Conservation (phyloP, 306 rosid genomes). For the Acmispon strigosus region DNA sequence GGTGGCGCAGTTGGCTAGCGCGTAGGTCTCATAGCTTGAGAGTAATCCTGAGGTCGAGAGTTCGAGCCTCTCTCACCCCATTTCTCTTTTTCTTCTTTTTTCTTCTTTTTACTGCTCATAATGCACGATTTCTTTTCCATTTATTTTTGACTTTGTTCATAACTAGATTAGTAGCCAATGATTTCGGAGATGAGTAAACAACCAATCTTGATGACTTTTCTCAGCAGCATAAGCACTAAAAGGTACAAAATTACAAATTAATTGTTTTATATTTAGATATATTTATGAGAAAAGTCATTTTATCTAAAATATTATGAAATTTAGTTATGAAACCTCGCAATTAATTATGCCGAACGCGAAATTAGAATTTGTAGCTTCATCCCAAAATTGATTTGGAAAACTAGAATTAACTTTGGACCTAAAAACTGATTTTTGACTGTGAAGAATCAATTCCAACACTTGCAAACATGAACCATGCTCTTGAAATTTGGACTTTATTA, state of each 20-base stretch:
- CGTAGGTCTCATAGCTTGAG: slow-evolving; percentile 72
- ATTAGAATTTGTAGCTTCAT: too few species aligned
- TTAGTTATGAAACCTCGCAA: too few species aligned
- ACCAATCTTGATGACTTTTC: background rate
- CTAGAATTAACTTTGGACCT: too few species aligned
- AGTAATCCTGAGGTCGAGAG: slow-evolving; percentile 71
- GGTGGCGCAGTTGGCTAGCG: slow-evolving; percentile 90
- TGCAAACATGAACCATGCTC: background rate
- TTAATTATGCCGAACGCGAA: too few species aligned
- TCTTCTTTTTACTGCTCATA: background rate
- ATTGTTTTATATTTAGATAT: too few species aligned
- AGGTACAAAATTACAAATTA: background rate
- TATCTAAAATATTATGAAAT: too few species aligned
- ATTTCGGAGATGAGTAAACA: background rate
- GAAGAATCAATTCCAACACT: background rate
- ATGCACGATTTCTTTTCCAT: background rate
- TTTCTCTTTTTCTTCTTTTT: fast-evolving
- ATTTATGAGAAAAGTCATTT: too few species aligned
- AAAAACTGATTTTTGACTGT: too few species aligned
- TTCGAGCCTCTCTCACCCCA: slow-evolving; percentile 76
- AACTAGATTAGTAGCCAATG: background rate
- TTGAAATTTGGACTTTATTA: slow-evolving; percentile 5
- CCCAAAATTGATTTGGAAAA: too few species aligned
- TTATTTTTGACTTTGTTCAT: background rate
- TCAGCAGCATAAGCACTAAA: background rate